Conservation (phyloP, 176 grass and related monocot genomes). For the Chloris gayana region DNA sequence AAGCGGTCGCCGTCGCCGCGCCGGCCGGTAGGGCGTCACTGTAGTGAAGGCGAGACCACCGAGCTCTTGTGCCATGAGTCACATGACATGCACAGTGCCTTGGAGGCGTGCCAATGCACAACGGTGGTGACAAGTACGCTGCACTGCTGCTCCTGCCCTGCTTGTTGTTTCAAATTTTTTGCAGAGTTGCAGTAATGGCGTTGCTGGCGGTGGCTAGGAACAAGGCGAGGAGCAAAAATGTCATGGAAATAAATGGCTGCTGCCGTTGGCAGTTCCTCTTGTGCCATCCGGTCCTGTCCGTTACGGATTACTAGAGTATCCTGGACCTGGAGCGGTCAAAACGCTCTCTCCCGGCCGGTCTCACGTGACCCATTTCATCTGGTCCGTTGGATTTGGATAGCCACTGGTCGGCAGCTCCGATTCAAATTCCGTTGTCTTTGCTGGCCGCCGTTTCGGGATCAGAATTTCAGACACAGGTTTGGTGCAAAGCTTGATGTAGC, state of each 20-base stretch:
- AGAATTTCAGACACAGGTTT: neutral
- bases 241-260: conserved; percentile 1
- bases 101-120: no score
- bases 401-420: neutral
- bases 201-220: neutral
- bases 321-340: neutral
- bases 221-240: neutral
- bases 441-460: neutral
- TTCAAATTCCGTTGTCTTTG: neutral
- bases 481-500: neutral
- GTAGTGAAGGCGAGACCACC: no score
- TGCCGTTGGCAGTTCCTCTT: neutral
- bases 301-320: neutral
- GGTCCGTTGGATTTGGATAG: neutral
- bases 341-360: neutral
- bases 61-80: neutral
- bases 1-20: no score
- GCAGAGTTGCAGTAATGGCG: neutral
- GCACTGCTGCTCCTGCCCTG: no score
- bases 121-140: no score
- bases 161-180: neutral
- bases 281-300: neutral
- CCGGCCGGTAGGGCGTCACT: no score
- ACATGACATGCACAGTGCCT: neutral
- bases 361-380: conserved; percentile 8